Evolutionary conservation across 2,329 filamentous ascomycete genomes (phyloP), one percentile per base, ranked within the genome.

Genomic region (Alternaria angustiovoidea): DNA sequence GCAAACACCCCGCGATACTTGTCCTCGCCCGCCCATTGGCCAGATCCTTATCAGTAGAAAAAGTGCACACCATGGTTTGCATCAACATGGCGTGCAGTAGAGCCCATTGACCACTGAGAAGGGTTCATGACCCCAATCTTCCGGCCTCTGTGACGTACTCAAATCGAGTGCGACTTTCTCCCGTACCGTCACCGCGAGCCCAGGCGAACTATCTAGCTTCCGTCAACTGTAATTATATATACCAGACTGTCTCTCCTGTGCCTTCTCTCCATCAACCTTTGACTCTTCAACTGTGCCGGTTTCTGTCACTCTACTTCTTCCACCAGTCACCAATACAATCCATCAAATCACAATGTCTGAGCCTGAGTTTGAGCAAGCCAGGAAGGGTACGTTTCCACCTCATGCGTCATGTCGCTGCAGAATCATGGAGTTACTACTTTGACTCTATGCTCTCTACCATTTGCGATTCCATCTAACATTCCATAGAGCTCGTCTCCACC

Each of bases 301-400:
- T 42, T 48, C 43, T 47, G 30, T 52, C 34, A 59, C 39, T 46
- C 60, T 59, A 47, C 52, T 47, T 59, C 44, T 53, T 57, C 38
- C 12, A 34, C 32, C 46, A 54, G 14, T 20, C 36, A n/a, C 14
- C 36, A 39, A 16, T 4, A 39, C n/a, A 9, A 9, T 41, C 48
- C 57, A 58, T 63, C 32, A 60, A 51, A 51, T 30, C 65, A 75
- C 63, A 67, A 95, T 96, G 92, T 91, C 93, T 70, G 94, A 98
- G 88, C 94, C 95, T 77, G 94, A 99, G 86, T 98, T 98, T 85
- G 89, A 97, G 89, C 94, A 98, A 88, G 94, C 94, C 77, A 96
- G 96, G 88, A 92, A 93, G 81, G 93, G 93, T 96, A 84, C 76
- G 86, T 70, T 44, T 30, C 16, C 18, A 8, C 28, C 22, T 24